These are phyloP conservation scores for Chalciporus sphaerocephalus DNA, from an alignment of 768 basidiomycete species.

Conservation along the genomic window DNA sequence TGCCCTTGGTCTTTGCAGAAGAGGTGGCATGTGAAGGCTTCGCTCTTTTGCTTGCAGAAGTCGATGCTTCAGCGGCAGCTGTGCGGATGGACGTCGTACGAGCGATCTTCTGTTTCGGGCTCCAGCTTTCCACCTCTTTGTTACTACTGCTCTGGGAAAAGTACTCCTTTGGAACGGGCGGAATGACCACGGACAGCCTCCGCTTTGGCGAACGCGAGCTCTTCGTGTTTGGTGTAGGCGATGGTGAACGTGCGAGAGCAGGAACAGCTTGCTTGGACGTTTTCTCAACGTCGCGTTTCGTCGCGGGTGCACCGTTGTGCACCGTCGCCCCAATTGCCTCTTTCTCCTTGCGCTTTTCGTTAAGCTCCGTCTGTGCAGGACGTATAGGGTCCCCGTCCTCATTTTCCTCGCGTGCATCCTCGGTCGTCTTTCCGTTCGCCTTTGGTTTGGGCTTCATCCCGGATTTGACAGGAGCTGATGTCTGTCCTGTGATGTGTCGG, in stretches of 20 bases:
- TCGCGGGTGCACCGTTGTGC: background rate
- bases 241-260: constrained; percentile 8
- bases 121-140: background rate
- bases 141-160: constrained; percentile 14
- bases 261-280: background rate
- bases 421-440: constrained; percentile 5
- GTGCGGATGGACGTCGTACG: constrained; percentile 20
- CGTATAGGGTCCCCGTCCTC: background rate
- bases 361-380: background rate
- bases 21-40: constrained; percentile 11
- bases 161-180: constrained; percentile 24
- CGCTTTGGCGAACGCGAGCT: constrained; percentile 14
- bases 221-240: constrained; percentile 4
- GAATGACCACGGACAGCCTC: constrained; percentile 27
- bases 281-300: background rate
- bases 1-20: constrained; percentile 4
- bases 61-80: constrained; percentile 23
- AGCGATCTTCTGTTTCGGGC: constrained; percentile 2
- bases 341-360: background rate
- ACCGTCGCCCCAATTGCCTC: background rate
- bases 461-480: constrained; percentile 22
- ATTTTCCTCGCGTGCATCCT: constrained; percentile 1
- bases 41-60: constrained; percentile 14
- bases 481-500: constrained; percentile 1
- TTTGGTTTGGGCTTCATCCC: constrained; percentile 26